phyloP scores from a whole-genome alignment of 2,329 filamentous ascomycete species.

The Ophiostoma himal-ulmi region DNA sequence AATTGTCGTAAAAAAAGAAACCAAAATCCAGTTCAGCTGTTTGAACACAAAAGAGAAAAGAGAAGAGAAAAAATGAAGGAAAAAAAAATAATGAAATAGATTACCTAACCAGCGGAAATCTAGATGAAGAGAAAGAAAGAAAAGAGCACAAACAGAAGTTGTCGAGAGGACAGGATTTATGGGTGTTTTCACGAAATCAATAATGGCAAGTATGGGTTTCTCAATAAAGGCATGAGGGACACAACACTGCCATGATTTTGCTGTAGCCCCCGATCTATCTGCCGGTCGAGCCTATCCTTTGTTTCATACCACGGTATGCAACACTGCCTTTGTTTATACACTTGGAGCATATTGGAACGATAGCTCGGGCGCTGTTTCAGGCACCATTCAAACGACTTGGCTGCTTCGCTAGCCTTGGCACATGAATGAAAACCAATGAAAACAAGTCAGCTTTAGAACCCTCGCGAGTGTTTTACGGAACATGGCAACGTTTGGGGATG shows the following conservation, averaged over 20 bases:
- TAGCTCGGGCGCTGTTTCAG: background rate
- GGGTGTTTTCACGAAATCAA: background rate
- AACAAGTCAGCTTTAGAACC: background rate
- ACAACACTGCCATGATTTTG: background rate
- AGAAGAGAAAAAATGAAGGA: background rate
- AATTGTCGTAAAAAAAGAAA: background rate
- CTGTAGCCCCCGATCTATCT: background rate
- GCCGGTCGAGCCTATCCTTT: background rate
- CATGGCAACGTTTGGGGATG: background rate
- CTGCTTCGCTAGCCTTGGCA: slow-evolving; percentile 4
- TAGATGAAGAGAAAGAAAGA: background rate
- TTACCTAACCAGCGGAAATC: background rate
- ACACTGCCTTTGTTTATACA: background rate
- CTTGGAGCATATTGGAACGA: background rate
- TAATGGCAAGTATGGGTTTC: background rate
- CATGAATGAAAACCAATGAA: background rate
- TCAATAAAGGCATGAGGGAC: background rate
- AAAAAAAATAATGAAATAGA: background rate
- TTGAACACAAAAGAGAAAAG: background rate
- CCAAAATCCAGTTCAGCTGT: background rate
- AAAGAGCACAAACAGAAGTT: background rate
- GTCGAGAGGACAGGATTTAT: background rate
- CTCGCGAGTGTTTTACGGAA: background rate
- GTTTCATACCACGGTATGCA: background rate
- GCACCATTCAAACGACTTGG: background rate